phyloP scores from a whole-genome alignment of 306 rosid genomes.

The Rosa rugosa region DNA sequence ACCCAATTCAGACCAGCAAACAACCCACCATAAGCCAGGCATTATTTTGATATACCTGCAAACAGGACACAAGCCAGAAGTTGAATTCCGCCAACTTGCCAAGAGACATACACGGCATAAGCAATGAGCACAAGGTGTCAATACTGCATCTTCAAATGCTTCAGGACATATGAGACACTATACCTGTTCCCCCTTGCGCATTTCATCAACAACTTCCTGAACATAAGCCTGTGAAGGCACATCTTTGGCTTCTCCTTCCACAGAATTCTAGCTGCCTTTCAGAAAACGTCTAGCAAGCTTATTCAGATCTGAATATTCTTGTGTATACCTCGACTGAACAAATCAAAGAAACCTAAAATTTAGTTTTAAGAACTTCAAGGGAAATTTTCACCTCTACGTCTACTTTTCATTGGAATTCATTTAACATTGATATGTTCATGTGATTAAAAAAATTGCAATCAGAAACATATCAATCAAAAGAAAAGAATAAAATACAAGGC shows the following conservation, averaged over 20 bases:
- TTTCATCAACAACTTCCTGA: constrained; percentile 88
- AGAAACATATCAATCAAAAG: background rate
- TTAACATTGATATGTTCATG: background rate
- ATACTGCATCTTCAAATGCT: constrained; percentile 94
- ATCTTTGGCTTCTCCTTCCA: constrained; percentile 62
- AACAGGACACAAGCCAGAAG: background rate
- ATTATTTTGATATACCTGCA: too few relatives aligned
- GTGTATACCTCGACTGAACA: constrained; percentile 87
- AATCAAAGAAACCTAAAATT: constrained; percentile 29
- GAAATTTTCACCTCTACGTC: constrained; percentile 7
- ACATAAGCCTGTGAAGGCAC: constrained; percentile 80
- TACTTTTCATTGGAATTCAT: background rate
- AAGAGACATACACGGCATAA: constrained; percentile 91
- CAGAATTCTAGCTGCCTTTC: constrained; percentile 54
- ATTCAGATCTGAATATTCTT: constrained; percentile 80
- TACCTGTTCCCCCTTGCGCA: constrained; percentile 79
- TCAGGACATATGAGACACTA: constrained; percentile 98
- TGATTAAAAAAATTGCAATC: background rate
- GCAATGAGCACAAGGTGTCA: constrained; percentile 95
- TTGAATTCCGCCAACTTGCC: constrained; percentile 69
- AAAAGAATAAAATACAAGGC: background rate
- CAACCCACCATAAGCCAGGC: constrained; percentile 31
- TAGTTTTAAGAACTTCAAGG: constrained; percentile 4
- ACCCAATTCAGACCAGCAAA: constrained; percentile 45
- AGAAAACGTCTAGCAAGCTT: constrained; percentile 83